Evolutionary conservation across 306 rosid genomes (phyloP), one percentile per base, ranked within the genome.

Genomic region (Cicer bijugum): DNA sequence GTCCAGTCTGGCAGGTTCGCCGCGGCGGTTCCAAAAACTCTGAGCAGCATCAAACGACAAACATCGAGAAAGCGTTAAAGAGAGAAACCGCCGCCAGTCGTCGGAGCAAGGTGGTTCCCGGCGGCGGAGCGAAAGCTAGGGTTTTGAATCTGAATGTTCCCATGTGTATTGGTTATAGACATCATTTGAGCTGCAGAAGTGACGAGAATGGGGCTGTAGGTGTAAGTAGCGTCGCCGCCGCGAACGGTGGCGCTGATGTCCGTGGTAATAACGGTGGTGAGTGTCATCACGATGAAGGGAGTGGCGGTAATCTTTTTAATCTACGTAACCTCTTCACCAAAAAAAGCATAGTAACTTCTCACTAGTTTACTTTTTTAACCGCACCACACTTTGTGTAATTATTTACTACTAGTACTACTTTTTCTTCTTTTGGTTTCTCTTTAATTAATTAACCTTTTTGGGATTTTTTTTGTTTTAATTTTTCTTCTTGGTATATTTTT

Each of bases 1-100:
- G 99, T 60, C 97, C 99, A 2, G 97, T 94, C 4, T 91, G 97
- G 97, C 95, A 91, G 76, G 95, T 80, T 12, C 86, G 95, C 10
- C 96, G 97, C 0, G 80, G 81, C 1, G 73, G 77, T 38, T 67
- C 78, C 5, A 90, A 84, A 74, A 82, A 55, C 78, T 12, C 85
- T 9, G 85, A 86, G 9, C 79, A 86, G 6, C 79, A 73, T 5
- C 57, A 44, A 15, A 43, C 69, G 20, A 55, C 59, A 7, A 82
- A 70, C 33, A 64, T 75, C 3, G 92, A 82, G 6, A 88, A 84
- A 44, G 52, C 40, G 3, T 20, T 62, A 12, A 84, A 75, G 62
- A 88, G 19, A 16, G 95, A 90, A 59, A 68, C 68, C 5, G 6
- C 77, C 1, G 78, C 78, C 19, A 61, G 0, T 42, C 92, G 85